These are phyloP conservation scores for Casuarina equisetifolia DNA, from an alignment of 306 rosid genomes.

Conservation along the genomic window DNA sequence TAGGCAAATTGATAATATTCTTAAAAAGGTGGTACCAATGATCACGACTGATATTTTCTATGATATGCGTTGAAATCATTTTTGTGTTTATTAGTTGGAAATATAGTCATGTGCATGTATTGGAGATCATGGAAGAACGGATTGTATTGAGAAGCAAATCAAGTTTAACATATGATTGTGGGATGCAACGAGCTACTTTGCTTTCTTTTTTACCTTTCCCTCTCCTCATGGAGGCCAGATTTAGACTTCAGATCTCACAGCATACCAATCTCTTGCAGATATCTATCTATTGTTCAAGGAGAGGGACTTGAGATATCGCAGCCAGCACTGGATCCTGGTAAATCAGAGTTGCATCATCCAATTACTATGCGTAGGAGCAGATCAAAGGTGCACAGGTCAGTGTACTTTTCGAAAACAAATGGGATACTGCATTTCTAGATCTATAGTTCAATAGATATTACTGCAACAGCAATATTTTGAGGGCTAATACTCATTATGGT, in stretches of 20 bases:
- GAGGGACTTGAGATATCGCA: slow-evolving; percentile 97
- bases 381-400: slow-evolving; percentile 84
- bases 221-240: background rate
- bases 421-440: background rate
- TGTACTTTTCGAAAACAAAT: slow-evolving; percentile 2
- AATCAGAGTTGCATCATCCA: slow-evolving; percentile 85
- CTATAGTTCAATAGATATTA: background rate
- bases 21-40: background rate
- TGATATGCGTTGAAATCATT: background rate
- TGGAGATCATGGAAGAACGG: background rate
- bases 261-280: slow-evolving; percentile 47
- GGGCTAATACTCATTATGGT: background rate
- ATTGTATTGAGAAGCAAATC: background rate
- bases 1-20: background rate
- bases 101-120: background rate
- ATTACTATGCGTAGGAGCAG: slow-evolving; percentile 63
- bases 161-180: background rate
- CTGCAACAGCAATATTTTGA: background rate
- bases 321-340: slow-evolving; percentile 84
- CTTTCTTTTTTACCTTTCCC: background rate
- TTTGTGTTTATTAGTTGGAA: background rate
- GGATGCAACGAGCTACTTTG: background rate
- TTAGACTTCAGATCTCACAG: slow-evolving; percentile 12
- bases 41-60: background rate
- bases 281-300: slow-evolving; percentile 68